phyloP scores from a whole-genome alignment of 2,329 filamentous ascomycete species.

The Hypomyces perniciosus region DNA sequence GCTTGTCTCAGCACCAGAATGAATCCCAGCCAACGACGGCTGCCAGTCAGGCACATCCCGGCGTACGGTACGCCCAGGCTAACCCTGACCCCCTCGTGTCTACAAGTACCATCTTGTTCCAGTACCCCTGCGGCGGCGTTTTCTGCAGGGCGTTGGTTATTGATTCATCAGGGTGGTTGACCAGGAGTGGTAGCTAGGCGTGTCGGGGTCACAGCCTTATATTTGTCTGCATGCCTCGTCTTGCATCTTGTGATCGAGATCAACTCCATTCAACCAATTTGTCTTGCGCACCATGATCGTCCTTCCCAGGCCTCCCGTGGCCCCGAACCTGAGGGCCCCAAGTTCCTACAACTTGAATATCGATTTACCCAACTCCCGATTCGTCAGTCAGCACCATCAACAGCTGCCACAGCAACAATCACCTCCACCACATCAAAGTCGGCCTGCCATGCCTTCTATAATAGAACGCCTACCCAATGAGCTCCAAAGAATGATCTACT shows the following conservation, averaged over 20 bases:
- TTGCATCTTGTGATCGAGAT: constrained; percentile 22
- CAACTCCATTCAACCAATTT: constrained; percentile 14
- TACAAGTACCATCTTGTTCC: constrained; percentile 8
- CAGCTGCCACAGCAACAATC: constrained; percentile 2
- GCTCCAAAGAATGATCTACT: constrained; percentile 29
- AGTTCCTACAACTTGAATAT: constrained; percentile 7
- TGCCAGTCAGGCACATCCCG: constrained; percentile 17
- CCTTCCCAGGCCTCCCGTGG: constrained; percentile 19
- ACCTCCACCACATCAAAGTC: constrained; percentile 7
- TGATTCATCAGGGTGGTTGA: constrained; percentile 12
- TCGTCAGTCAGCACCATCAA: constrained; percentile 6
- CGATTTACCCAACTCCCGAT: constrained; percentile 5
- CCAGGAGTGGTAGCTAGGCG: constrained; percentile 7
- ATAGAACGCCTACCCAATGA: constrained; percentile 31
- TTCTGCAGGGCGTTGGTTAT: constrained; percentile 12
- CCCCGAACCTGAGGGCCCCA: constrained; percentile 16
- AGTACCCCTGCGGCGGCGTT: constrained; percentile 11
- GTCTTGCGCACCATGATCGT: constrained; percentile 24
- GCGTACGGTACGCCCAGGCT: constrained; percentile 15
- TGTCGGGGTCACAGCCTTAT: constrained; percentile 18
- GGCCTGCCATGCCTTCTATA: constrained; percentile 18
- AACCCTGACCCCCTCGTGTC: constrained; percentile 13
- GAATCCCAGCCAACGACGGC: constrained; percentile 27
- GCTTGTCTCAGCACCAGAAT: constrained; percentile 27
- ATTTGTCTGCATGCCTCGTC: constrained; percentile 14